Evolutionary conservation across 2,329 filamentous ascomycete species (phyloP), one percentile per base, ranked within the genome.

Genomic region (Penicillium polonicum): DNA sequence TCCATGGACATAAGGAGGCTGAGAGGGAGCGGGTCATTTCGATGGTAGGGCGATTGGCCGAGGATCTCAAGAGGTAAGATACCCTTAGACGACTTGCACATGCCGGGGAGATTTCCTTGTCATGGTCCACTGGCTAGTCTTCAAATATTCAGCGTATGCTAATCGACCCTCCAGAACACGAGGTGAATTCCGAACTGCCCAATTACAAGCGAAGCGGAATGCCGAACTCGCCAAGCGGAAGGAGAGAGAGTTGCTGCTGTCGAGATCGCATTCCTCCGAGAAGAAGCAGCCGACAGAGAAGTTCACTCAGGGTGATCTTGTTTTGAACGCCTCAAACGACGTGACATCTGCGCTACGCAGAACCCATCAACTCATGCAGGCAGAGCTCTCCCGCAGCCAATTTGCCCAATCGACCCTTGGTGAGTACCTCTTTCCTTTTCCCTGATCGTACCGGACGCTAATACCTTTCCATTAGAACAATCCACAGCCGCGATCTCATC

Each of bases 401-500:
- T 97, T 96, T 71, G 93, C 93, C 19, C 88, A 94, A 67, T 88
- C 96, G 74, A 95, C 92, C 1, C 82, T 99, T 57, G 75, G 79
- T 76, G 64, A 59, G 70, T 69, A 57, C 45, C 21, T 21, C 3
- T 35, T 17, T 36, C 12, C 9, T 15, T 1, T 7, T 5, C 23
- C 41, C 21, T 5, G 1, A 12, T n/a, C 15, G 7, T 15, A 3
- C 5, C 31, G 23, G n/a, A 23, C 41, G 31, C 53, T 62, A 45
- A 62, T 54, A 61, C 4, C 49, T 58, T 31, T 36, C 33, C 8
- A 19, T 44, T 53, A 67, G 87, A 88, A 60, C 88, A 94, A 78
- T 92, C 89, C 2, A 93, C 90, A 7, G 88, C 86, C 10, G 91
- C 92, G 12, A 83, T 99, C n/a, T 83, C 84, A 52, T 85, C 90